Evolutionary conservation across 2,329 filamentous ascomycete species (phyloP), one percentile per base, ranked within the genome.

Genomic region (Pyrenochaeta sp.): DNA sequence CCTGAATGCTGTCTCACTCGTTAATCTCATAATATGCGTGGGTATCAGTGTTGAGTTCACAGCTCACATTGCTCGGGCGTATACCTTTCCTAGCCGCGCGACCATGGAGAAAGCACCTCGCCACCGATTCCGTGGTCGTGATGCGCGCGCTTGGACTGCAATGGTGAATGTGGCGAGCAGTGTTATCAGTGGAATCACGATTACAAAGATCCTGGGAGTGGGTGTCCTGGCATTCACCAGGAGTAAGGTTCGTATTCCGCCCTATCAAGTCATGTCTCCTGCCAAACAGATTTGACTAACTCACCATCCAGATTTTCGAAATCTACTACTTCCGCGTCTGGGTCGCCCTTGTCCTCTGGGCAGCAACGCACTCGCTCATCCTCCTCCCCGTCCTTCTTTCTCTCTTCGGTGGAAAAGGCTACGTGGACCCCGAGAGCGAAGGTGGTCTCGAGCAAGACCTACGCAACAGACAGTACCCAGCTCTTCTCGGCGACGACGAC

Each of bases 261-360:
- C 31, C 18, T 14, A 20, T 21, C 6, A 20, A 3, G 8, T 26
- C 11, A 13, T 34, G 21, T 29, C 10, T 18, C 26, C 15, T 6
- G 3, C 22, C 5, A 4, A 19, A 13, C 19, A 7, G 15, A 20
- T 20, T 14, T 32, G 18, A 21, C 13, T 24, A 10, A 20, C 19
- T 14, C n/a, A 27, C 7, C n/a, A 19, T 7, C 10, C 41, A 70
- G 82, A 99, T 99, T 65, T 99, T 99, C 63, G 95, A 99, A 76
- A 90, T 99, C 44, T 99, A 99, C 75, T 99, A 99, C 74, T 99
- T 99, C 80, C 83, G 94, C 29, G 89, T 99, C 29, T 99, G 94
- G 94, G 77, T 96, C 13, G 88, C 92, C 6, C 81, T 99, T 41
- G 92, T 99, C 8, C 70, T 95, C 7, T 93, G 96, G 70, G 95